A percentile compares a stretch with the other conserved stretches of the same genome.
Conservation (phyloP, 305 asterid genomes). For the Fraxinus ornus region DNA sequence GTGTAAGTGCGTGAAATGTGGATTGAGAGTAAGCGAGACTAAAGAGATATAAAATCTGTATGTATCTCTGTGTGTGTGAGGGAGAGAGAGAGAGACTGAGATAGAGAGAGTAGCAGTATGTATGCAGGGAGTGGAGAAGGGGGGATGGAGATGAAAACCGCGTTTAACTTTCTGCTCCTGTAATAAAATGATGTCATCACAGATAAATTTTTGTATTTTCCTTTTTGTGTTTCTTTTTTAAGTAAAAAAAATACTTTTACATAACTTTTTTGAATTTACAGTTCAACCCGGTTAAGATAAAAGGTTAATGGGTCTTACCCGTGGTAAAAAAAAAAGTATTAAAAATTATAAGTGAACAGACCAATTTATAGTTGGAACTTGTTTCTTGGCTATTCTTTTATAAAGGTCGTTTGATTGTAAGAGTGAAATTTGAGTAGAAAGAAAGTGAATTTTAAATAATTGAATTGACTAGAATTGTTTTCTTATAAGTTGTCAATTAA, state of each 20-base stretch:
- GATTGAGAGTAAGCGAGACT: background rate
- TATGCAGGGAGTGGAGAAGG: background rate
- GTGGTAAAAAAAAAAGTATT: too few relatives aligned
- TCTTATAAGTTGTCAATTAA: too few relatives aligned
- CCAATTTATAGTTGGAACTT: too few relatives aligned
- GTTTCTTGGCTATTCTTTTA: too few relatives aligned
- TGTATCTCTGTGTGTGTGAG: background rate
- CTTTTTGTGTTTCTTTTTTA: background rate
- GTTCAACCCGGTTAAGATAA: too few relatives aligned
- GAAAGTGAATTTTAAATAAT: too few relatives aligned
- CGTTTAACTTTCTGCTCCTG: background rate
- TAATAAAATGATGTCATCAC: background rate
- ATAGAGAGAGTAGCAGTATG: background rate
- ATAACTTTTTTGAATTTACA: too few relatives aligned
- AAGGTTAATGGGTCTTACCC: too few relatives aligned
- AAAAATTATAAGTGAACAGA: too few relatives aligned
- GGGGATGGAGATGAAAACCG: background rate
- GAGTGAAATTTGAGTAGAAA: too few relatives aligned
- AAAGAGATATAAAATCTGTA: background rate
- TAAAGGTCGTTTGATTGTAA: too few relatives aligned
- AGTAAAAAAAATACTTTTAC: background rate
- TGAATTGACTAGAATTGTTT: too few relatives aligned
- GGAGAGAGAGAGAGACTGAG: background rate
- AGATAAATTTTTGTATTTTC: background rate
- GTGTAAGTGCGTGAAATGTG: background rate